phyloP scores from a whole-genome alignment of 148 eudicot species.

The Fagopyrum esculentum region DNA sequence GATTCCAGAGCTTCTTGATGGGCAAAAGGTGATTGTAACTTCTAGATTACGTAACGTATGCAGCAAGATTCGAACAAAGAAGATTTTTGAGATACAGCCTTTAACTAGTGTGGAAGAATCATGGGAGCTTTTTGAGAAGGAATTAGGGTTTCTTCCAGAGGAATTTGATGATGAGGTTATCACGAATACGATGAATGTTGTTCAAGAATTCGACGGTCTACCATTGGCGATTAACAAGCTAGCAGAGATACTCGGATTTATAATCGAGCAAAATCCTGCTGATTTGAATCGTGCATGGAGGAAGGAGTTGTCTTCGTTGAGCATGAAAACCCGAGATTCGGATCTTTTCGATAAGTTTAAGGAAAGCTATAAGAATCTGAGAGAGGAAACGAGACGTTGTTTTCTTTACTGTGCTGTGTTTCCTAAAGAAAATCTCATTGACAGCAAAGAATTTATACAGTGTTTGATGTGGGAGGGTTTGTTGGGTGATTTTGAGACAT shows the following conservation, averaged over 20 bases:
- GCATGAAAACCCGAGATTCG: conserved; percentile 12
- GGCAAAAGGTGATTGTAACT: conserved; percentile 25
- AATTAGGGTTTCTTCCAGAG: conserved; percentile 18
- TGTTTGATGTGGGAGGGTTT: conserved; percentile 35
- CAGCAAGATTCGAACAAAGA: conserved; percentile 11
- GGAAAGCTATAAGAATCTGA: conserved; percentile 22
- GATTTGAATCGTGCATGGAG: conserved; percentile 20
- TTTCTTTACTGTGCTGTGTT: conserved; percentile 25
- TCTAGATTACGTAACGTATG: conserved; percentile 22
- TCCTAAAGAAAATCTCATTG: conserved; percentile 23
- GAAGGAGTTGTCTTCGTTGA: conserved; percentile 16
- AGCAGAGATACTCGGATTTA: conserved; percentile 18
- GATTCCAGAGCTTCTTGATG: conserved; percentile 23
- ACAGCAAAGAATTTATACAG: conserved; percentile 21
- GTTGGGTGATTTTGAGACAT: conserved; percentile 20
- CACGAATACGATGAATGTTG: conserved; percentile 4
- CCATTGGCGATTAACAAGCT: conserved; percentile 24
- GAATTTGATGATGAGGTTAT: conserved; percentile 17
- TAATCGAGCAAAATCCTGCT: conserved; percentile 17
- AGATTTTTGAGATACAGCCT: conserved; percentile 24
- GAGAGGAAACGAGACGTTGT: conserved; percentile 15
- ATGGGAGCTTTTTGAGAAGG: conserved; percentile 26
- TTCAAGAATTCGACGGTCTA: conserved; percentile 20
- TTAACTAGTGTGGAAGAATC: conserved; percentile 17
- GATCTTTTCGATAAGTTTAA: conserved; percentile 22